These are phyloP conservation scores for Ramaria rubella DNA, from an alignment of 768 basidiomycete species.

Conservation along the genomic window DNA sequence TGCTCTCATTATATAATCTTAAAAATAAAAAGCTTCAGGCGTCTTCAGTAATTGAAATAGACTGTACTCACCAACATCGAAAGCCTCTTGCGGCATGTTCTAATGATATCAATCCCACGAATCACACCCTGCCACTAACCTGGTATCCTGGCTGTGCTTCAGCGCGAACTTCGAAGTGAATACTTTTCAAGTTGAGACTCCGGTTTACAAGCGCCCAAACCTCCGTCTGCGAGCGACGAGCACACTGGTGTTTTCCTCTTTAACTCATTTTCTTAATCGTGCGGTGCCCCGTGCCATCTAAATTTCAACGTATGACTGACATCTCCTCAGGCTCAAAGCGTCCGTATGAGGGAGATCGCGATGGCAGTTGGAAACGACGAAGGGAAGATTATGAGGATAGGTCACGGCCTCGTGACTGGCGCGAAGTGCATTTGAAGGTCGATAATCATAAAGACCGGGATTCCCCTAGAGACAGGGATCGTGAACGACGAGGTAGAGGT, in stretches of 20 bases:
- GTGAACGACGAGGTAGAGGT: background rate
- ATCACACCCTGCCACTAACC: no score
- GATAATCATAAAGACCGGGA: slow-evolving; percentile 5
- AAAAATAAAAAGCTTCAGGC: background rate
- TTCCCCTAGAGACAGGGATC: slow-evolving; percentile 1
- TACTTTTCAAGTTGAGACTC: background rate
- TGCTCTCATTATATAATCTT: slow-evolving; percentile 1
- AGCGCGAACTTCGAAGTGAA: background rate
- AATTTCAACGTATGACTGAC: slow-evolving; percentile 11
- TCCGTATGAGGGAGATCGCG: slow-evolving; percentile 8
- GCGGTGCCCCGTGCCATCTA: slow-evolving; percentile 12
- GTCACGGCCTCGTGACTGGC: slow-evolving; percentile 4
- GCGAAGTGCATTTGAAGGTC: slow-evolving; percentile 2
- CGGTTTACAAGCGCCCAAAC: background rate
- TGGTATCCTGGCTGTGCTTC: background rate
- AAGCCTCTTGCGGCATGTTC: background rate
- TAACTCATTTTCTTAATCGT: slow-evolving; percentile 7
- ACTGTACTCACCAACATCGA: background rate
- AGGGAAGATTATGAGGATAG: slow-evolving; percentile 2
- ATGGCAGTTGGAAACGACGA: slow-evolving; percentile 9
- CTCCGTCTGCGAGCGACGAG: background rate
- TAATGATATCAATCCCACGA: no score
- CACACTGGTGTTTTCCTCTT: background rate
- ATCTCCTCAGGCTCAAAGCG: slow-evolving; percentile 12
- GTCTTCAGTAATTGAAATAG: background rate